A percentile compares a stretch with the other conserved stretches of the same genome.
phyloP scores from a whole-genome alignment of 2,329 filamentous ascomycete species.

The Diaporthe capsici region DNA sequence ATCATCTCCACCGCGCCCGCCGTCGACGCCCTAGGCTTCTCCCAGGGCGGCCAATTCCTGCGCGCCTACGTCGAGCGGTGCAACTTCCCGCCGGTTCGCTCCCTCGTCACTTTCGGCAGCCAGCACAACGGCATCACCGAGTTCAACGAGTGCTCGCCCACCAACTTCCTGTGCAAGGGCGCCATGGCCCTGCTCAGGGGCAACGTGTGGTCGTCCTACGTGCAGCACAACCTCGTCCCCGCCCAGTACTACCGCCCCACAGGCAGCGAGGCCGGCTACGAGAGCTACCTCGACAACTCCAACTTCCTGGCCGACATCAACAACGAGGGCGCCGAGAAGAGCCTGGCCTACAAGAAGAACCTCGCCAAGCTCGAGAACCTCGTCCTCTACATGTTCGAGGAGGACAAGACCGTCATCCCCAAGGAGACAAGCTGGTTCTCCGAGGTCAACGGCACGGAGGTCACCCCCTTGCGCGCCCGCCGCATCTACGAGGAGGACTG shows the following conservation, averaged over 20 bases:
- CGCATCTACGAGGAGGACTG: conserved; percentile 90
- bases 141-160: conserved; percentile 80
- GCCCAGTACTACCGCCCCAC: conserved; percentile 94
- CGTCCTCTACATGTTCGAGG: conserved; percentile 90
- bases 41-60: conserved; percentile 96
- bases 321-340: conserved; percentile 87
- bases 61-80: conserved; percentile 91
- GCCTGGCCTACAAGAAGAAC: conserved; percentile 79
- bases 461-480: conserved; percentile 77
- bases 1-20: conserved; percentile 86
- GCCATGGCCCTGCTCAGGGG: conserved; percentile 83
- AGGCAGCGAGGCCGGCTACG: conserved; percentile 63
- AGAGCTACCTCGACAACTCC: conserved; percentile 82
- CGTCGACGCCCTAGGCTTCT: conserved; percentile 94
- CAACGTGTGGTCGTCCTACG: conserved; percentile 84
- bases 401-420: conserved; percentile 88
- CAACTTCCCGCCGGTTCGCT: conserved; percentile 80
- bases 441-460: conserved; percentile 81
- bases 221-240: conserved; percentile 86
- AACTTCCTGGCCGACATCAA: conserved; percentile 97
- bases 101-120: conserved; percentile 88
- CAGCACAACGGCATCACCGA: conserved; percentile 93
- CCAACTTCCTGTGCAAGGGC: conserved; percentile 85
- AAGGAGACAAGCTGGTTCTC: conserved; percentile 94
- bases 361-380: conserved; percentile 80